Evolutionary conservation across 495 filamentous ascomycete genomes (phyloP), one percentile per base, ranked within the genome.

Genomic region (Cercophora newfieldiana): DNA sequence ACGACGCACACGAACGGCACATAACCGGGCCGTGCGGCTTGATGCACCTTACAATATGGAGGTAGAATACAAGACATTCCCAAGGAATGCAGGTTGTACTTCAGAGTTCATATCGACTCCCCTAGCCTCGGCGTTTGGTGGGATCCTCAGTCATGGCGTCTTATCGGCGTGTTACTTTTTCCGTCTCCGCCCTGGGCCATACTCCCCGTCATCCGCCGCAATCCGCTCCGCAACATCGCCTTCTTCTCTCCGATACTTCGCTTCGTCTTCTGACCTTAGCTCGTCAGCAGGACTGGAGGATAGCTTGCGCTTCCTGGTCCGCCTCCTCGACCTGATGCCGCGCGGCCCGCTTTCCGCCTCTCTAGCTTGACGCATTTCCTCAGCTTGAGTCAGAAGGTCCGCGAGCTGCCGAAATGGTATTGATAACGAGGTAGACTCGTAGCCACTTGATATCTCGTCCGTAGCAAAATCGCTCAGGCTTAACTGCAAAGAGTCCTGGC

Each of bases 381-480:
- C 61, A 14, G 61, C 61, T 63, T 44, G 26, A 55, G 61, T 26
- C 24, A 63, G 49, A 44, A 63, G 22, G 29, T 63, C 50, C 51
- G 61, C 49, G n/a, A 63, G 61, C 54, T 22, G 48, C 29, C 50
- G 28, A 56, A 55, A 55, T 18, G 48, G 26, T 55, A 63, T 56
- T 26, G 61, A 55, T 16, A 63, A 54, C 24, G 28, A 44, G 25
- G 44, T 19, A 44, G 61, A 47, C 61, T 44, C 61, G 22, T 56
- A 54, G 54, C 61, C 50, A 55, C 50, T 56, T 37, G 49, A 63
- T 63, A 63, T 55, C 50, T 63, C 61, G 25, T 63, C 61, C 10
- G 49, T 55, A 33, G 61, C 61, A 47, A 63, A 63, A 55, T 63
- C 61, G 31, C 61, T 37, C 29, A 63, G 28, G 29, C 29, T 54